These are phyloP conservation scores for Passalora sequoiae DNA, from an alignment of 2,329 filamentous ascomycete genomes.

Conservation along the genomic window DNA sequence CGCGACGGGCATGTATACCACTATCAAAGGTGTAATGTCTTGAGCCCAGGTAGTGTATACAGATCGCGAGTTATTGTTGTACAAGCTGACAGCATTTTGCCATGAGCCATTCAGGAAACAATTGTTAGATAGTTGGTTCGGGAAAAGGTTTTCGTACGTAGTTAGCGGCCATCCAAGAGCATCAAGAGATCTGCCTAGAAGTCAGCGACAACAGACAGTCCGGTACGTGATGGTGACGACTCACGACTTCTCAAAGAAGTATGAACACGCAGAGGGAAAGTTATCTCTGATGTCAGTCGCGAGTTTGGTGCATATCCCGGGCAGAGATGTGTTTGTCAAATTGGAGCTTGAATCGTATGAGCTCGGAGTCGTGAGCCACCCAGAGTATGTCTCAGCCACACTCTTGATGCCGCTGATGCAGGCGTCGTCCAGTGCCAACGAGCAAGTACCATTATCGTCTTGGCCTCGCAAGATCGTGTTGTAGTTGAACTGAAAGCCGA, in stretches of 20 bases:
- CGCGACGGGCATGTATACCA: neutral
- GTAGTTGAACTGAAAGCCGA: constrained; percentile 10
- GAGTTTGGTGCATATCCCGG: constrained; percentile 9
- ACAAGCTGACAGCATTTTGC: neutral
- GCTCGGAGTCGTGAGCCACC: constrained; percentile 9
- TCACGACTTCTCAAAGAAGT: constrained; percentile 10
- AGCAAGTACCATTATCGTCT: constrained; percentile 12
- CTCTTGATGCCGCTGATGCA: constrained; percentile 7
- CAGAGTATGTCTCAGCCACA: constrained; percentile 6
- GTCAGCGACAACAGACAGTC: too few relatives aligned
- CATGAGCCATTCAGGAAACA: neutral
- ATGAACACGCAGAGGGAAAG: constrained; percentile 8
- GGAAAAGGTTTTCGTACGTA: neutral
- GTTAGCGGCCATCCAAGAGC: neutral
- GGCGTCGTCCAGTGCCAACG: constrained; percentile 6
- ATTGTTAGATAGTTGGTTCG: neutral
- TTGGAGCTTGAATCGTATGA: constrained; percentile 4
- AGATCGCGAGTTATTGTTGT: neutral
- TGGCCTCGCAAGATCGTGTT: constrained; percentile 10
- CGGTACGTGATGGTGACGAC: too few relatives aligned
- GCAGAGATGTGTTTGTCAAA: constrained; percentile 10
- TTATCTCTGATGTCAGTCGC: constrained; percentile 4
- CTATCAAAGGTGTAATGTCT: neutral
- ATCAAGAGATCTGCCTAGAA: too few relatives aligned
- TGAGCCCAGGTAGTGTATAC: neutral